These are phyloP conservation scores for Paramecium octaurelia DNA, from an alignment of 73 alveolate genomes.

Conservation along the genomic window DNA sequence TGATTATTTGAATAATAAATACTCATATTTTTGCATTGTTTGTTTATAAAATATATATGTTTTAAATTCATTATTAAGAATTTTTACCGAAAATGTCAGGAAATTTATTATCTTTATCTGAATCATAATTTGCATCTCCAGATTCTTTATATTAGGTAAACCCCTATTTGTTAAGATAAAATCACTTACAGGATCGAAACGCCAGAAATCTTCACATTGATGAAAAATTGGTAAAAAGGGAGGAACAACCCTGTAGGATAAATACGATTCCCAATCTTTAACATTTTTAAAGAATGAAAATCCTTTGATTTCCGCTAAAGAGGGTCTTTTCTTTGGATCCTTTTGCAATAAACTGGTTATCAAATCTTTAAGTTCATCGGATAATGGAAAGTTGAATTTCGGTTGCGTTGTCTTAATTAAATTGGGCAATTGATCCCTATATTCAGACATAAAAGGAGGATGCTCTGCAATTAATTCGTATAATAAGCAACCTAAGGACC, in stretches of 20 bases:
- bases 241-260: background rate
- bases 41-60: background rate
- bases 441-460: constrained; percentile 71
- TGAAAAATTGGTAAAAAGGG: background rate
- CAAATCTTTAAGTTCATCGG: background rate
- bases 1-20: too few relatives aligned
- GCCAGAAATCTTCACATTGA: background rate
- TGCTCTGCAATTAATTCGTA: constrained; percentile 74
- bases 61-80: constrained; percentile 11
- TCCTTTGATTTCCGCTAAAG: constrained; percentile 67
- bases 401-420: constrained; percentile 24
- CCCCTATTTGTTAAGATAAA: background rate
- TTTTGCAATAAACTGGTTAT: constrained; percentile 62
- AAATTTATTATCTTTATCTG: background rate
- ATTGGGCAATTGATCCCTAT: constrained; percentile 26
- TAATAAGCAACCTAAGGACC: constrained; percentile 82
- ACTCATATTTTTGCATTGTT: background rate
- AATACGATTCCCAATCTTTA: background rate
- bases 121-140: background rate
- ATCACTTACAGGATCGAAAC: background rate
- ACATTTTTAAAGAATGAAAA: constrained; percentile 75
- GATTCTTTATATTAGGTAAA: background rate
- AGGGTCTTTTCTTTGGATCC: constrained; percentile 78
- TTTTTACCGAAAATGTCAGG: constrained; percentile 8
- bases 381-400: background rate